phyloP scores from a whole-genome alignment of 257 asterid species.

The Jacaranda mimosifolia region DNA sequence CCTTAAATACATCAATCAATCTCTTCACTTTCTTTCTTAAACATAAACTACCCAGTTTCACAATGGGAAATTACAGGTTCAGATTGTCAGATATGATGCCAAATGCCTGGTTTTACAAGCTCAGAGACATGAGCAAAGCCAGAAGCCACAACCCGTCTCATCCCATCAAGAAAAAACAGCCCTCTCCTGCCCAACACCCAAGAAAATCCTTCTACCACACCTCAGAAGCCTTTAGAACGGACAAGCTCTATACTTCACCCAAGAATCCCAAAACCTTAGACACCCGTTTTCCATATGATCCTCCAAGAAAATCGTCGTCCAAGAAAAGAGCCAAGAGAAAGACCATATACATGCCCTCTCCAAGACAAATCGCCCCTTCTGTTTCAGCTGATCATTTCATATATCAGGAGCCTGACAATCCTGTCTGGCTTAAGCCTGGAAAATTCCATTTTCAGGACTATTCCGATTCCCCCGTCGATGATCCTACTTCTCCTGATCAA shows the following conservation, averaged over 20 bases:
- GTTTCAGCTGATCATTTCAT: background rate
- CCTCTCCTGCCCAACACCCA: slow-evolving; percentile 41
- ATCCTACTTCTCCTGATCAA: slow-evolving; percentile 44
- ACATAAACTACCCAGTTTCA: background rate
- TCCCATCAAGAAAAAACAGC: slow-evolving; percentile 47
- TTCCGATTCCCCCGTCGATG: background rate
- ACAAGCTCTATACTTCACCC: slow-evolving; percentile 40
- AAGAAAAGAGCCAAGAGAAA: slow-evolving; percentile 58
- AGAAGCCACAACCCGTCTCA: slow-evolving; percentile 45
- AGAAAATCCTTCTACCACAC: slow-evolving; percentile 62
- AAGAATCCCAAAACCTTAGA: slow-evolving; percentile 42
- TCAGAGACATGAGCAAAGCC: slow-evolving; percentile 79
- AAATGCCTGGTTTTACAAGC: slow-evolving; percentile 96
- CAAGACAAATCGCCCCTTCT: slow-evolving; percentile 41
- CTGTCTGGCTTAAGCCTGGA: slow-evolving; percentile 33
- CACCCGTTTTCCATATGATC: slow-evolving; percentile 49
- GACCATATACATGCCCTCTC: slow-evolving; percentile 81
- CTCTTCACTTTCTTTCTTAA: slow-evolving; percentile 11
- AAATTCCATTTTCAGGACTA: background rate
- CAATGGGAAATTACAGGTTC: slow-evolving; percentile 85
- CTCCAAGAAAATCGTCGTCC: slow-evolving; percentile 63
- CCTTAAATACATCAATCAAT: background rate
- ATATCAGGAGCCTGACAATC: slow-evolving; percentile 29
- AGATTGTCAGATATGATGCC: slow-evolving; percentile 92
- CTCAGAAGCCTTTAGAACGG: slow-evolving; percentile 41